phyloP scores from a whole-genome alignment of 208 protist species.

The Leishmania amazonensis region DNA sequence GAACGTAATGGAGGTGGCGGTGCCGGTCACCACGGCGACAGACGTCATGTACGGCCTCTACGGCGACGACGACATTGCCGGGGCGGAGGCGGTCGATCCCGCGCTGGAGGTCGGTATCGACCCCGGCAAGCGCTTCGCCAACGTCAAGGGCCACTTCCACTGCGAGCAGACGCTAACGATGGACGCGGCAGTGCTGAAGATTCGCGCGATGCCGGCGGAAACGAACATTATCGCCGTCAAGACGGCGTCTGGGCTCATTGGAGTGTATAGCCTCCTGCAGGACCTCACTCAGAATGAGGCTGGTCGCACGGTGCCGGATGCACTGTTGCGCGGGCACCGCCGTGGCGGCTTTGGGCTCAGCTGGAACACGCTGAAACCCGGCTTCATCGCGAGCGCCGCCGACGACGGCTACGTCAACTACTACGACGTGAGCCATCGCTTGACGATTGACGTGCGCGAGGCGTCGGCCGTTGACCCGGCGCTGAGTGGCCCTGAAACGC shows the following conservation, averaged over 20 bases:
- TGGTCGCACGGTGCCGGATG: slow-evolving; percentile 36
- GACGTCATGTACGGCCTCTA: slow-evolving; percentile 50
- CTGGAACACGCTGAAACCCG: slow-evolving; percentile 64
- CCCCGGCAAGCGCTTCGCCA: slow-evolving; percentile 44
- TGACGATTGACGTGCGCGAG: slow-evolving; percentile 35
- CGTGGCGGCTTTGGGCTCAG: slow-evolving; percentile 56
- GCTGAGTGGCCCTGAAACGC: slow-evolving; percentile 19
- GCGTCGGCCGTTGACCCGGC: slow-evolving; percentile 19
- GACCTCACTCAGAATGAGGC: slow-evolving; percentile 20
- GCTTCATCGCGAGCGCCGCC: slow-evolving; percentile 88
- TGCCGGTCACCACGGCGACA: slow-evolving; percentile 26
- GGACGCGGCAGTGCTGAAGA: slow-evolving; percentile 54
- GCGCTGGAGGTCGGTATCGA: slow-evolving; percentile 32
- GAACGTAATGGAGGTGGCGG: slow-evolving; percentile 57
- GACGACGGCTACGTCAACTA: slow-evolving; percentile 94
- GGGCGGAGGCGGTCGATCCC: slow-evolving; percentile 14
- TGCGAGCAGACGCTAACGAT: slow-evolving; percentile 42
- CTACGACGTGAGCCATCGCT: slow-evolving; percentile 90
- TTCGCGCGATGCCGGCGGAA: slow-evolving; percentile 46
- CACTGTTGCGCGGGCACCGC: slow-evolving; percentile 43
- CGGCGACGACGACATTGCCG: slow-evolving; percentile 40
- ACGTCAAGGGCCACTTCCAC: slow-evolving; percentile 55
- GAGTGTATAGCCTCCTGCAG: slow-evolving; percentile 49
- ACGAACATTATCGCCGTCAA: slow-evolving; percentile 62
- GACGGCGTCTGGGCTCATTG: slow-evolving; percentile 43